phyloP scores from a whole-genome alignment of 345 rosid genomes.

The Kernera saxatilis region DNA sequence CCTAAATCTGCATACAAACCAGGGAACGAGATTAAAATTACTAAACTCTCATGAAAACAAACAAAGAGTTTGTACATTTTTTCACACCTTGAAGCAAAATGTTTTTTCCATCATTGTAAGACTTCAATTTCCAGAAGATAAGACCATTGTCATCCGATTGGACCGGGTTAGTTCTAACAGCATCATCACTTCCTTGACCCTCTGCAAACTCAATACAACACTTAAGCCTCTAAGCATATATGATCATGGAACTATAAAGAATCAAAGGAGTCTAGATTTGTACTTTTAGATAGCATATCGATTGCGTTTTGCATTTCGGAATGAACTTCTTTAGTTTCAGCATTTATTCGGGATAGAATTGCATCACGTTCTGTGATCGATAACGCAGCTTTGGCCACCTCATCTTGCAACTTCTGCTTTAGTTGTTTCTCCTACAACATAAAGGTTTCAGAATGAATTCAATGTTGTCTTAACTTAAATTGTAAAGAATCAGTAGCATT shows the following conservation, averaged over 20 bases:
- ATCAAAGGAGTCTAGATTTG: constrained; percentile 4
- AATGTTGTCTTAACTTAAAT: neutral
- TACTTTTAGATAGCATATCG: constrained; percentile 42
- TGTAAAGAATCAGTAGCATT: neutral
- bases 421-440: constrained; percentile 51
- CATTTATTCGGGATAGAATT: constrained; percentile 42
- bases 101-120: constrained; percentile 29
- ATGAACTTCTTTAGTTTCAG: constrained; percentile 44
- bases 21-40: neutral
- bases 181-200: constrained; percentile 49
- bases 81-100: constrained; percentile 70
- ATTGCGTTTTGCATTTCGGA: constrained; percentile 42
- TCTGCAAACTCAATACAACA: constrained; percentile 27
- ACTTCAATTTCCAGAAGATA: constrained; percentile 61
- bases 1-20: constrained; percentile 43
- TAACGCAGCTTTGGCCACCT: constrained; percentile 55
- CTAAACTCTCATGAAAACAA: neutral
- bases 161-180: constrained; percentile 59
- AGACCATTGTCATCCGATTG: constrained; percentile 46
- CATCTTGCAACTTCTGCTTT: constrained; percentile 49
- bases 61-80: neutral
- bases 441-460: neutral
- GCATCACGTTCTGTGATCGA: constrained; percentile 45
- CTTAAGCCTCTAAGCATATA: neutral
- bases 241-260: neutral